Evolutionary conservation across 169 alveolate species (phyloP).

Genomic region (Plasmodium sp.): DNA sequence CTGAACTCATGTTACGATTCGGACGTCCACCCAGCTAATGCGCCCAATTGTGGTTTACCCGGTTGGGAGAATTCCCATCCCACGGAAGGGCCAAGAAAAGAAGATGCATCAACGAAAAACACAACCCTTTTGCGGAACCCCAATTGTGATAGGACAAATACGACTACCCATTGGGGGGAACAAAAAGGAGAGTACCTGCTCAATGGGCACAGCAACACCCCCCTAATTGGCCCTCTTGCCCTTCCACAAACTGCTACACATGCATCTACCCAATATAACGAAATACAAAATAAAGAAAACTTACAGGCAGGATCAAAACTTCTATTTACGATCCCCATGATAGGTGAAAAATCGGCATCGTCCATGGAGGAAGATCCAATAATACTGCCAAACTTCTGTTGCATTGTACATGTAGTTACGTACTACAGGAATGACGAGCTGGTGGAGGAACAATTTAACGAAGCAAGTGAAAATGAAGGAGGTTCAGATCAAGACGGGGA

Average conservation of each 20-base stretch:
- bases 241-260: slow-evolving; percentile 19
- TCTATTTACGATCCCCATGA: slow-evolving; percentile 68
- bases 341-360: slow-evolving; percentile 66
- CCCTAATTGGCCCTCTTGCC: slow-evolving; percentile 9
- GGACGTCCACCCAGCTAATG: not conserved
- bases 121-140: not conserved
- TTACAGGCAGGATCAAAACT: not conserved
- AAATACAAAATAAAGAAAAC: slow-evolving; percentile 32
- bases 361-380: slow-evolving; percentile 75
- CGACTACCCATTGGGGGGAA: not conserved
- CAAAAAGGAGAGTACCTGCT: not conserved
- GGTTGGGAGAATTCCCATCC: not conserved
- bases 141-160: not conserved
- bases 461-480: slow-evolving; percentile 58
- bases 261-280: slow-evolving; percentile 9
- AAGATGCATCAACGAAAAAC: not conserved
- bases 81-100: not conserved
- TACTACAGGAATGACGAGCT: slow-evolving; percentile 69
- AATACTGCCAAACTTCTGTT: slow-evolving; percentile 62
- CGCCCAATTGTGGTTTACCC: not conserved
- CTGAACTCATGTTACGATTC: not conserved
- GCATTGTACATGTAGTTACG: slow-evolving; percentile 70
- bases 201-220: not conserved
- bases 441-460: slow-evolving; percentile 70
- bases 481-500: slow-evolving; percentile 25